Evolutionary conservation across 2,329 filamentous ascomycete species (phyloP), one percentile per base, ranked within the genome.

Genomic region (Ophiocordyceps sinensis): DNA sequence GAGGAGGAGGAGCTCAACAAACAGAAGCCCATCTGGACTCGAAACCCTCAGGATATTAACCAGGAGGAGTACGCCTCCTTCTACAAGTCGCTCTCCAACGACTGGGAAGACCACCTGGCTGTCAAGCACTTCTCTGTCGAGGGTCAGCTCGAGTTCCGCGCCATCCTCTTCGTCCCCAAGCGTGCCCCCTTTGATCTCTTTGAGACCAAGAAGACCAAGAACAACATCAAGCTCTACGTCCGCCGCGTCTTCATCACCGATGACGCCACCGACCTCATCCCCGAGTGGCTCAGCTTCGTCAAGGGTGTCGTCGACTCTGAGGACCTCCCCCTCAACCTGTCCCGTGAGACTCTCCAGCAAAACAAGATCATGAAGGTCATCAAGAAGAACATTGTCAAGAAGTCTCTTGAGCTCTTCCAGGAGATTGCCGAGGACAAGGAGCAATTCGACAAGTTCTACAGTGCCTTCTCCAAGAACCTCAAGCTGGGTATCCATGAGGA

Each of bases 301-400:
- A 98, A 98, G 85, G 91, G 91, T 82, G 91, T 98, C 57, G 91
- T 98, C 66, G 91, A 98, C 73, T 98, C 91, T 59, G 91, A 98
- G 79, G 91, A 98, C 67, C 84, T 98, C 49, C 91, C 91, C 56
- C 84, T 98, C 67, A 98, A 98, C 81, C 70, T 98, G 73, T 96
- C 91, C 61, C 91, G 91, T 83, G 91, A 98, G 82, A 96, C 89
- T 44, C 86, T 98, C 39, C 91, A 98, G 74, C 91, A 96, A 78
- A 98, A 96, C 85, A 96, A 96, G 87, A 98, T 98, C 77, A 96
- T 96, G 91, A 96, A 96, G 84, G 91, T 96, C 68, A 96, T 96
- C 79, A 94, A 93, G 82, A 98, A 98, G 87, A 98, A 98, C 82
- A 94, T 98, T 52, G 88, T 98, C 77, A 98, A 96, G 88, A 98